These are phyloP conservation scores for Macadamia tetraphylla DNA, from an alignment of 164 flowering plant species.

Conservation along the genomic window DNA sequence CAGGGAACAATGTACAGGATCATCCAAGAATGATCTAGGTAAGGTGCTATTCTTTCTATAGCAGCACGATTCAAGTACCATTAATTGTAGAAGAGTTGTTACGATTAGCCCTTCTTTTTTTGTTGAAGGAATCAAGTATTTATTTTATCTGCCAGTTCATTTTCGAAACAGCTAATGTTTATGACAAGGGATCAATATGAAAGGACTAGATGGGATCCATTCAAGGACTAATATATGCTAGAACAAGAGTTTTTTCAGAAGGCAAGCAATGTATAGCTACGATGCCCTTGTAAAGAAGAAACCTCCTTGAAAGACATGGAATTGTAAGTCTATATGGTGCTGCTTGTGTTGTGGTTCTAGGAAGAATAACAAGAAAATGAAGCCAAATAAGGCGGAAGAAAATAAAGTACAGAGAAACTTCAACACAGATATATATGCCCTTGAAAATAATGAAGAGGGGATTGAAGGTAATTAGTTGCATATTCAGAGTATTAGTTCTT, in stretches of 20 bases:
- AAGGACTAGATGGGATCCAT: conserved; percentile 55
- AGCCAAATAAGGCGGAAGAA: conserved; percentile 29
- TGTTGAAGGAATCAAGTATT: no score
- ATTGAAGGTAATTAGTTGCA: conserved; percentile 42
- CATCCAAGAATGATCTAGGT: no score
- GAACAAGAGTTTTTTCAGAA: conserved; percentile 72
- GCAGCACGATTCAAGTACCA: no score
- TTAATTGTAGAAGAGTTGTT: no score
- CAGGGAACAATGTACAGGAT: no score
- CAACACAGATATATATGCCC: conserved; percentile 51
- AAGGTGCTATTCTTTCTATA: no score
- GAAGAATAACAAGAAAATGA: conserved; percentile 36
- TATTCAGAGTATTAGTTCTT: background rate
- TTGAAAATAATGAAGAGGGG: conserved; percentile 62
- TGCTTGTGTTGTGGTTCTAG: background rate
- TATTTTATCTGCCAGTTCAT: background rate
- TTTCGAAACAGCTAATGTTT: conserved; percentile 1
- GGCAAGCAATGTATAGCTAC: conserved; percentile 72
- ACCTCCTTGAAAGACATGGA: no score
- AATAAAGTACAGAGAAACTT: conserved; percentile 44
- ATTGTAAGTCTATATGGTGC: no score
- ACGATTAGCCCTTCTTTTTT: no score
- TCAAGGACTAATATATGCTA: conserved; percentile 78
- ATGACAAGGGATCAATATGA: conserved; percentile 56
- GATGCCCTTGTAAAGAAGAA: conserved; percentile 50